Conservation (phyloP, 164 flowering plant genomes). For the Echeveria elegans region DNA sequence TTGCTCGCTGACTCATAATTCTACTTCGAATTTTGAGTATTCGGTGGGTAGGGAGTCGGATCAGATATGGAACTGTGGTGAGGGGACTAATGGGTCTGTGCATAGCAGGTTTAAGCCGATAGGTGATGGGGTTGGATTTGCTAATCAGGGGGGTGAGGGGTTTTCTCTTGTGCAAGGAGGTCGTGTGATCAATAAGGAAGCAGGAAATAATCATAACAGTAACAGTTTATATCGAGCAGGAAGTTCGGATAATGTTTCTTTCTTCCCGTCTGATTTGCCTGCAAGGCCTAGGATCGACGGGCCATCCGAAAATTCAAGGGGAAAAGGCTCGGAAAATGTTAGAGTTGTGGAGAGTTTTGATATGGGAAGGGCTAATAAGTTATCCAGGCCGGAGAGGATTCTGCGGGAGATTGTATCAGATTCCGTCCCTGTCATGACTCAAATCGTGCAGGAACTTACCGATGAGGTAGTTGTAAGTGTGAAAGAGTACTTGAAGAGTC, state of each 20-base stretch:
- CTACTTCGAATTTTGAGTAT: constrained; percentile 64
- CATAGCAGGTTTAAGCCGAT: constrained; percentile 87
- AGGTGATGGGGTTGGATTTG: constrained; percentile 62
- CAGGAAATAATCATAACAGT: constrained; percentile 14
- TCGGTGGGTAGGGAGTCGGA: constrained; percentile 67
- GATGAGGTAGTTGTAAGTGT: constrained; percentile 43
- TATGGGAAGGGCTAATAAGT: constrained; percentile 29
- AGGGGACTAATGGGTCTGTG: constrained; percentile 49
- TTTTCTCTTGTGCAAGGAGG: constrained; percentile 31
- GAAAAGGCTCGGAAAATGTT: constrained; percentile 38
- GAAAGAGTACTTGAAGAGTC: constrained; percentile 52
- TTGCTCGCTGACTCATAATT: constrained; percentile 80
- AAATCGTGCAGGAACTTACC: constrained; percentile 48
- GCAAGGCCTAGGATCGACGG: constrained; percentile 55
- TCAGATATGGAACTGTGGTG: constrained; percentile 54
- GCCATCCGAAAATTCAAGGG: constrained; percentile 49
- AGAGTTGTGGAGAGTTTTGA: constrained; percentile 41
- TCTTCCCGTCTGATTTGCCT: constrained; percentile 84
- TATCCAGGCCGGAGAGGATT: constrained; percentile 54
- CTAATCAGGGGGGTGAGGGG: constrained; percentile 39
- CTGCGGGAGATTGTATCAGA: constrained; percentile 57
- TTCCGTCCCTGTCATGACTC: constrained; percentile 50
- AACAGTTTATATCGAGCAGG: constrained; percentile 34
- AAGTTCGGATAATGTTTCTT: constrained; percentile 56
- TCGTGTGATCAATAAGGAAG: constrained; percentile 31